Percentiles rank a stretch among this genome's conserved stretches.
These are phyloP conservation scores for Paecilomyces variotii DNA, from an alignment of 2,329 filamentous ascomycete genomes.

Conservation along the genomic window DNA sequence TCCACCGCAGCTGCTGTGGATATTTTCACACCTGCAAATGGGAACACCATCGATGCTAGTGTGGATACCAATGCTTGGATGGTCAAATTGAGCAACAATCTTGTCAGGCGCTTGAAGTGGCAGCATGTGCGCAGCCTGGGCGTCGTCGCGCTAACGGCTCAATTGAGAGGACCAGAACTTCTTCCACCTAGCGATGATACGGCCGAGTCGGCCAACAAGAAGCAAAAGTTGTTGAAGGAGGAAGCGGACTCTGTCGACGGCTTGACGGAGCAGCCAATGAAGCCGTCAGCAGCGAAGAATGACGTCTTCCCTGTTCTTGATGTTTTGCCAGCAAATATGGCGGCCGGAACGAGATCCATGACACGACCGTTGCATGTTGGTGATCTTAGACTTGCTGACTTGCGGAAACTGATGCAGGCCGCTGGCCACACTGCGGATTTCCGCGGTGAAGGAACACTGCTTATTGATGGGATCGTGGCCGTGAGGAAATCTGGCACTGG, in stretches of 20 bases:
- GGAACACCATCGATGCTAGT: conserved; percentile 72
- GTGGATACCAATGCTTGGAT: conserved; percentile 98
- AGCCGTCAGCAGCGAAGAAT: conserved; percentile 20
- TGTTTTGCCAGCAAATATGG: conserved; percentile 52
- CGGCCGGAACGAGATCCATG: conserved; percentile 65
- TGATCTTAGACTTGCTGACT: conserved; percentile 79
- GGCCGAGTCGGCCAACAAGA: conserved; percentile 40
- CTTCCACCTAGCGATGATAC: conserved; percentile 26
- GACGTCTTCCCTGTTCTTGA: conserved; percentile 47
- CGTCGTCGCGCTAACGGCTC: conserved; percentile 85
- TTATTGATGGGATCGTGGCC: conserved; percentile 81
- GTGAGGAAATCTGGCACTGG: conserved; percentile 85
- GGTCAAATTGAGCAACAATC: conserved; percentile 75
- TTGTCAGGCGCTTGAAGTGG: conserved; percentile 86
- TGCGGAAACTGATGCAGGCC: conserved; percentile 73
- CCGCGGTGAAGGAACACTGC: conserved; percentile 79
- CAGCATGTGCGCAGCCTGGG: conserved; percentile 84
- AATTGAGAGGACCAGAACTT: conserved; percentile 46
- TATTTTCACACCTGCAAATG: conserved; percentile 75
- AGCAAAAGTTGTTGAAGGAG: conserved; percentile 43
- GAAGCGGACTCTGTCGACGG: conserved; percentile 29
- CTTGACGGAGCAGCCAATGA: conserved; percentile 10
- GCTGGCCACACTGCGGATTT: conserved; percentile 86
- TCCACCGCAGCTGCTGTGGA: conserved; percentile 5
- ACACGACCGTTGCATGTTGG: conserved; percentile 90